phyloP scores from a whole-genome alignment of 139 green algal species.

The Gonium pectorale region DNA sequence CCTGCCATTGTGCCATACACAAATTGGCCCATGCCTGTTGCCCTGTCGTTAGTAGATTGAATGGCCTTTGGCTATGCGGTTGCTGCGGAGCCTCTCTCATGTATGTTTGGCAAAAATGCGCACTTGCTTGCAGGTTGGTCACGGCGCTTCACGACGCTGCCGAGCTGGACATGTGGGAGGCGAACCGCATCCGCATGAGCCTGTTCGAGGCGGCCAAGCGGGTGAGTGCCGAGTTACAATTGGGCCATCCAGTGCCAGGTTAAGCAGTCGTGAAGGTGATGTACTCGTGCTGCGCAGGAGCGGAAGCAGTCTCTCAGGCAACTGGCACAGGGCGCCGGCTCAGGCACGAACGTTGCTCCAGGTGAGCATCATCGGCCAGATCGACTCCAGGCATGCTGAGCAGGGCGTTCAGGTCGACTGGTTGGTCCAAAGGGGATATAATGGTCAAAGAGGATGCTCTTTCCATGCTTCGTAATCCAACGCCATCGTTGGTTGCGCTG shows the following conservation, averaged over 20 bases:
- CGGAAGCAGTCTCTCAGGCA: background rate
- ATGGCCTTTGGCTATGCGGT: no score
- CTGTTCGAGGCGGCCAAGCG: background rate
- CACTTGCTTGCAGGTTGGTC: slow-evolving; percentile 33
- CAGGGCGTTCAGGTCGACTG: background rate
- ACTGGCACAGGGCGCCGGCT: background rate
- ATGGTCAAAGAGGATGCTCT: no score
- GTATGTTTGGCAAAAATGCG: no score
- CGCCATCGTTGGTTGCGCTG: background rate
- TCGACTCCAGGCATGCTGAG: background rate
- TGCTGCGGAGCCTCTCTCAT: no score
- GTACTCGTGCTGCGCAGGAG: background rate
- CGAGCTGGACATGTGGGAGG: slow-evolving; percentile 68
- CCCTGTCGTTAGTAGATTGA: no score
- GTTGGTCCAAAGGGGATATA: no score
- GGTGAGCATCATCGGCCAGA: background rate
- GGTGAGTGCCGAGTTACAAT: background rate
- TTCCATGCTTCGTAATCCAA: background rate
- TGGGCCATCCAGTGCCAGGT: background rate
- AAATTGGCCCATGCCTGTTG: no score
- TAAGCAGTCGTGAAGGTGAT: background rate
- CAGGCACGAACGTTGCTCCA: background rate
- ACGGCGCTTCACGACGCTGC: slow-evolving; percentile 73
- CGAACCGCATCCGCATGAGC: background rate
- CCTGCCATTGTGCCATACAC: no score